Evolutionary conservation across 495 filamentous ascomycete genomes (phyloP).

Genomic region (Tricharina praecox): DNA sequence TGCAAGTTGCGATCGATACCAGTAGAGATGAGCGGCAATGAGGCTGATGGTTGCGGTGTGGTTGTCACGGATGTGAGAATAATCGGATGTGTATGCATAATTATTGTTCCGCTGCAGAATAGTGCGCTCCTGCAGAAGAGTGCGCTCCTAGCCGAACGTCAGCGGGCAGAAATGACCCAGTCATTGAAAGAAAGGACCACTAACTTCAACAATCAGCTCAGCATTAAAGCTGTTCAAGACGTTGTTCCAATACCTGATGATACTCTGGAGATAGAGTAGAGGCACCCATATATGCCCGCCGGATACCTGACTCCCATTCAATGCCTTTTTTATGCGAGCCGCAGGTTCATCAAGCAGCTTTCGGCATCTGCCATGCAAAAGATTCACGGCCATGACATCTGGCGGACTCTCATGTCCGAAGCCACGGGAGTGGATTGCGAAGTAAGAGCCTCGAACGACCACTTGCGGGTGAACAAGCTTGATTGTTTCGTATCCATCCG

Average conservation of each 20-base stretch:
- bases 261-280: not conserved
- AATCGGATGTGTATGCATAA: not conserved
- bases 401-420: not conserved
- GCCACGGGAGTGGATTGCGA: not conserved
- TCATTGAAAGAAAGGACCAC: not conserved
- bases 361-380: conserved; percentile 5
- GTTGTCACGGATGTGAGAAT: not conserved
- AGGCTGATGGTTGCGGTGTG: conserved; percentile 8
- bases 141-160: not conserved
- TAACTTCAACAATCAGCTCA: not conserved
- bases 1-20: conserved; percentile 11
- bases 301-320: not conserved
- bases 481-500: not conserved
- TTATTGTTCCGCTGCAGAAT: not conserved
- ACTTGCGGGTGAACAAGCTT: not conserved
- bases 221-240: not conserved
- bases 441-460: not conserved
- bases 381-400: not conserved
- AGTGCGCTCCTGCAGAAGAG: not conserved
- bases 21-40: conserved; percentile 16
- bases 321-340: conserved; percentile 1
- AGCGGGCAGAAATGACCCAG: not conserved
- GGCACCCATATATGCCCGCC: not conserved
- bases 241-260: not conserved
- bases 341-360: conserved; percentile 4